phyloP scores from a whole-genome alignment of 78 protist genomes.

The Paulinella micropora region DNA sequence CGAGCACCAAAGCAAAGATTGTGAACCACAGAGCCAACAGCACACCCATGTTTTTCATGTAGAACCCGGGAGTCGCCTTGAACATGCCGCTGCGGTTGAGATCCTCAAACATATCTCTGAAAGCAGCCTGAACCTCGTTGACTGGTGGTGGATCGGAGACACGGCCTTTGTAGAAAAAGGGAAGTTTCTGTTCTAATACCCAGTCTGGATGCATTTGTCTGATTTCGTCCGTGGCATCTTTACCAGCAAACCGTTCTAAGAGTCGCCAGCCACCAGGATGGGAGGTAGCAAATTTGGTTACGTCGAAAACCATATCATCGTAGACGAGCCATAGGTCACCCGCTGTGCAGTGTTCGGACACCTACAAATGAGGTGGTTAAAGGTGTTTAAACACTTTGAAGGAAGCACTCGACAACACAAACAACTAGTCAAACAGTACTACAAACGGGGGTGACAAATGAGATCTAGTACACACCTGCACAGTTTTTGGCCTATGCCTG shows the following conservation, averaged over 20 bases:
- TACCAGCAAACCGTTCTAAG: slow-evolving; percentile 3
- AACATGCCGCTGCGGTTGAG: not conserved
- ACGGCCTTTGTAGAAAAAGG: slow-evolving; percentile 6
- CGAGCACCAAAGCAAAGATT: not conserved
- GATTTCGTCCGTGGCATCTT: slow-evolving; percentile 11
- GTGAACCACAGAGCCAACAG: not conserved
- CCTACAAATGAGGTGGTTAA: no score
- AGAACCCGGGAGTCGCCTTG: not conserved
- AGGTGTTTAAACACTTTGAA: no score
- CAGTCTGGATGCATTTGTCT: not conserved
- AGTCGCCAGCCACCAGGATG: slow-evolving; percentile 14
- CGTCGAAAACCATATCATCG: slow-evolving; percentile 8
- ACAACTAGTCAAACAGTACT: no score
- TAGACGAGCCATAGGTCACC: slow-evolving; percentile 3
- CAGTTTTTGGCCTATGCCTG: no score
- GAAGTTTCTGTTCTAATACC: not conserved
- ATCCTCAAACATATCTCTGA: not conserved
- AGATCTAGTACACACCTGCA: no score
- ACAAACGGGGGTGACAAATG: no score
- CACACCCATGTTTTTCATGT: not conserved
- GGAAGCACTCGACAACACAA: no score
- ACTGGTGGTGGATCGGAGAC: not conserved
- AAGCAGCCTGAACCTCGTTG: not conserved
- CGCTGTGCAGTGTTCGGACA: not conserved
- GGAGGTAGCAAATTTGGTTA: not conserved